Evolutionary conservation across 2,329 filamentous ascomycete genomes (phyloP).

Genomic region (Apiospora kogelbergensis): DNA sequence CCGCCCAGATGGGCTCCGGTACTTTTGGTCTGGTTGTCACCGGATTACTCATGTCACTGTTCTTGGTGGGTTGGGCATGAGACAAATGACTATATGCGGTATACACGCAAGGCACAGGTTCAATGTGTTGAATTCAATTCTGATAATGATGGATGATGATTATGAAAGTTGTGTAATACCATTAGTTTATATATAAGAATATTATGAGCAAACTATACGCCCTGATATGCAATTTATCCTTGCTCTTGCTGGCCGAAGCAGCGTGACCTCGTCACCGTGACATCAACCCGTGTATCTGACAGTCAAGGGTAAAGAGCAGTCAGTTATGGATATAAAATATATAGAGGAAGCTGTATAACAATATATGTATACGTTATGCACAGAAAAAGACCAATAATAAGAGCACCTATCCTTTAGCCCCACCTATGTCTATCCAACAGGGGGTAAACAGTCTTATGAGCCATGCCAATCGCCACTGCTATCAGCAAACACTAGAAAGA

Average conservation of each 20-base stretch:
- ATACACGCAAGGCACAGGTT: not conserved
- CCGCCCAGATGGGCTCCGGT: conserved; percentile 1
- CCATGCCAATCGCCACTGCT: not conserved
- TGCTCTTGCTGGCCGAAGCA: too few species aligned
- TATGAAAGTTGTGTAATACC: not conserved
- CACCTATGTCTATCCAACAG: not conserved
- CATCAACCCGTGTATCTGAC: too few species aligned
- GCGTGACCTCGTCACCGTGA: too few species aligned
- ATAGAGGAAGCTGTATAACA: not conserved
- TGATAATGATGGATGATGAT: not conserved
- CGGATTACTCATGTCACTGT: not conserved
- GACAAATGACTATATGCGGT: not conserved
- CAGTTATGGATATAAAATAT: too few species aligned
- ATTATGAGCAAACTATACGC: not conserved
- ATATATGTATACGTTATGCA: not conserved
- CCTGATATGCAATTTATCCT: too few species aligned
- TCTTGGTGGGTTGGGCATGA: not conserved
- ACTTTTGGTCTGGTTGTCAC: conserved; percentile 1
- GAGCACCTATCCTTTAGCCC: too few species aligned
- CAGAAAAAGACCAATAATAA: not conserved
- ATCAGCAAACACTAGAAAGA: not conserved
- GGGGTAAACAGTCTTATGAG: not conserved
- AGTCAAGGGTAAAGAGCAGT: too few species aligned
- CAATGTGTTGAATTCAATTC: not conserved
- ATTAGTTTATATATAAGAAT: not conserved